Percentiles rank a stretch among this genome's conserved stretches.
phyloP scores from a whole-genome alignment of 495 filamentous ascomycete species.

The Beverwykella pulmonaria region DNA sequence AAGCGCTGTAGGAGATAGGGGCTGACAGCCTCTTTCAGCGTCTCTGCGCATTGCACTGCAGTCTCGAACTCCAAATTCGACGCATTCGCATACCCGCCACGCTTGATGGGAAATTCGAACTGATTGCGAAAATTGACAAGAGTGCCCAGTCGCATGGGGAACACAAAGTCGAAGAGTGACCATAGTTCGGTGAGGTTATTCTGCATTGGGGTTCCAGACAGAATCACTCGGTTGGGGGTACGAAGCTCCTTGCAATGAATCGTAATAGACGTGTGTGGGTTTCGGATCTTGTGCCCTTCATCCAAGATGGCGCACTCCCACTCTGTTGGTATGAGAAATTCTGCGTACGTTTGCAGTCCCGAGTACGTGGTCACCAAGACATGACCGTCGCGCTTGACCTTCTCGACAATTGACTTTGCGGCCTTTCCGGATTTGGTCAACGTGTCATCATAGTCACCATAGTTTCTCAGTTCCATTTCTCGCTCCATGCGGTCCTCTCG shows the following conservation, averaged over 20 bases:
- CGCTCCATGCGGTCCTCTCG: constrained; percentile 74
- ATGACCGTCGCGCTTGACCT: constrained; percentile 84
- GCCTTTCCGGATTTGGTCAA: constrained; percentile 60
- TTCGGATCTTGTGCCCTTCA: constrained; percentile 96
- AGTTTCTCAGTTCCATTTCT: constrained; percentile 55
- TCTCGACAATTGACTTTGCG: constrained; percentile 75
- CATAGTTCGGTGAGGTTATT: constrained; percentile 96
- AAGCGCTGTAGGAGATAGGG: constrained; percentile 91
- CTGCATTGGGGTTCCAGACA: constrained; percentile 96
- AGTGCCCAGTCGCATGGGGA: constrained; percentile 90
- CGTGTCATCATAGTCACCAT: constrained; percentile 45
- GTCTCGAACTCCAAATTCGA: constrained; percentile 90
- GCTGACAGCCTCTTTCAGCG: constrained; percentile 85
- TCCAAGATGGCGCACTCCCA: constrained; percentile 96
- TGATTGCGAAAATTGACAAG: constrained; percentile 84
- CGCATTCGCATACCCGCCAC: constrained; percentile 91
- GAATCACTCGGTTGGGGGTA: constrained; percentile 85
- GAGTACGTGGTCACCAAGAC: constrained; percentile 94
- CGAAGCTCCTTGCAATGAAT: constrained; percentile 89
- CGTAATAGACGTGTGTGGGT: constrained; percentile 89
- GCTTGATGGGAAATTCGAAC: constrained; percentile 88
- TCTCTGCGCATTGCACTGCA: constrained; percentile 85
- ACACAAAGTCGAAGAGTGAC: constrained; percentile 96
- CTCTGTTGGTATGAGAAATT: constrained; percentile 73
- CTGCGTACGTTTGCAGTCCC: constrained; percentile 83